Conservation (phyloP, 2,329 filamentous ascomycete genomes). For the Diaporthe ampelina region DNA sequence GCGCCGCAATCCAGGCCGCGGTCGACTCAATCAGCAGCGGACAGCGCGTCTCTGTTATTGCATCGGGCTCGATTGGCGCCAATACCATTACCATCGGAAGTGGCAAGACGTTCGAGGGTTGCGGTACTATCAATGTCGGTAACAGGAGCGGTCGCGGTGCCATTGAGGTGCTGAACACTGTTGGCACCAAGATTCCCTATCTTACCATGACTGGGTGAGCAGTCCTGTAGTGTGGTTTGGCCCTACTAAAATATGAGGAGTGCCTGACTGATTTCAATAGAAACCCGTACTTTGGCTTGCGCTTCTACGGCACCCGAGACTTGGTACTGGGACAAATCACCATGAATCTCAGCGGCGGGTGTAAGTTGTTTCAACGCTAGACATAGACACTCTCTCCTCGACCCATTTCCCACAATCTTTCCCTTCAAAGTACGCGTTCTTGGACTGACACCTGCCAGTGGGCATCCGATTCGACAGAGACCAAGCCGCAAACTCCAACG, state of each 20-base stretch:
- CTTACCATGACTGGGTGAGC: constrained; percentile 63
- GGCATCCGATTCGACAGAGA: constrained; percentile 72
- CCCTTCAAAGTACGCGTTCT: too few species aligned
- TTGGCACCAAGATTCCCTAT: constrained; percentile 67
- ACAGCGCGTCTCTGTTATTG: constrained; percentile 67
- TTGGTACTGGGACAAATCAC: constrained; percentile 65
- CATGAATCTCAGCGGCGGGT: constrained; percentile 66
- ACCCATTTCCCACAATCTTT: too few species aligned
- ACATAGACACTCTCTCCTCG: neutral
- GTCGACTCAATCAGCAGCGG: constrained; percentile 65
- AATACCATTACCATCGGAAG: constrained; percentile 63
- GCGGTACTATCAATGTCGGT: constrained; percentile 66
- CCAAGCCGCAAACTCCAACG: constrained; percentile 64
- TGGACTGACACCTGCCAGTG: constrained; percentile 45
- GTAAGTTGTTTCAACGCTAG: neutral
- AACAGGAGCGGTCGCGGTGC: constrained; percentile 61
- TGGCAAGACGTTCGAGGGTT: constrained; percentile 71
- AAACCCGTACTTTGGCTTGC: constrained; percentile 69
- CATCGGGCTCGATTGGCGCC: constrained; percentile 68
- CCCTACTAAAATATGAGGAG: too few species aligned
- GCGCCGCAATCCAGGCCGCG: constrained; percentile 66
- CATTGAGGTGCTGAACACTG: constrained; percentile 65
- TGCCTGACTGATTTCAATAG: constrained; percentile 43
- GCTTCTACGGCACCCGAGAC: constrained; percentile 65
- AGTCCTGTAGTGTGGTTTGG: too few species aligned